Evolutionary conservation across 768 basidiomycete species (phyloP).

Genomic region (Leccinellum luteum): DNA sequence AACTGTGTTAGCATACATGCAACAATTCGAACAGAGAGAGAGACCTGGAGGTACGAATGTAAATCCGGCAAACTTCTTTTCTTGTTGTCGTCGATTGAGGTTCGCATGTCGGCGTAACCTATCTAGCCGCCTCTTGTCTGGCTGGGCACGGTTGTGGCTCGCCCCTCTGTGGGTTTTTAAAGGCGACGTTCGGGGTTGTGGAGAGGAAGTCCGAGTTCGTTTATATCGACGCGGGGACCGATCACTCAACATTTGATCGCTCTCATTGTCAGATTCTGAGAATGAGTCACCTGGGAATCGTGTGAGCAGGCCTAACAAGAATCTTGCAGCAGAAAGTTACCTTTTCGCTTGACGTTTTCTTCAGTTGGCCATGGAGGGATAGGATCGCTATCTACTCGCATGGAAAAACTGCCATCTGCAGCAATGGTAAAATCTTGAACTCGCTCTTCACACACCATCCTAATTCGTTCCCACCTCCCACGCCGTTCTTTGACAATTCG

Average conservation of each 20-base stretch:
- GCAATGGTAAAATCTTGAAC: slow-evolving; percentile 30
- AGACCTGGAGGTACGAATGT: slow-evolving; percentile 21
- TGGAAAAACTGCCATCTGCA: slow-evolving; percentile 29
- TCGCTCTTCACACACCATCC: slow-evolving; percentile 23
- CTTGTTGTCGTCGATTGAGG: slow-evolving; percentile 36
- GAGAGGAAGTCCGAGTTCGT: slow-evolving; percentile 51
- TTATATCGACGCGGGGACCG: slow-evolving; percentile 35
- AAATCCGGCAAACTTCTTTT: slow-evolving; percentile 37
- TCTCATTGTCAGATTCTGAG: slow-evolving; percentile 32
- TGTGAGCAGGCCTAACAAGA: slow-evolving; percentile 1
- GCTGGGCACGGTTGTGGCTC: slow-evolving; percentile 35
- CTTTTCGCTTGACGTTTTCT: slow-evolving; percentile 45
- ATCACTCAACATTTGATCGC: slow-evolving; percentile 28
- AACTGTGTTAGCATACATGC: slow-evolving; percentile 3
- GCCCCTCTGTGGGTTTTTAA: slow-evolving; percentile 41
- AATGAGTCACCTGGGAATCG: slow-evolving; percentile 4
- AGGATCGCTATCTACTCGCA: slow-evolving; percentile 28
- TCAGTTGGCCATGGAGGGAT: slow-evolving; percentile 25
- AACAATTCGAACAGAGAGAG: background rate
- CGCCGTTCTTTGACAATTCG: slow-evolving; percentile 28
- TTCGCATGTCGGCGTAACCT: slow-evolving; percentile 39
- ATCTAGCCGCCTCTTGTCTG: slow-evolving; percentile 42
- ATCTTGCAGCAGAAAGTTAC: slow-evolving; percentile 28
- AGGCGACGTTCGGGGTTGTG: slow-evolving; percentile 42
- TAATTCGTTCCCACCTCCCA: slow-evolving; percentile 28